Evolutionary conservation across 208 protist genomes (phyloP).

Genomic region (Strigomonas galati): DNA sequence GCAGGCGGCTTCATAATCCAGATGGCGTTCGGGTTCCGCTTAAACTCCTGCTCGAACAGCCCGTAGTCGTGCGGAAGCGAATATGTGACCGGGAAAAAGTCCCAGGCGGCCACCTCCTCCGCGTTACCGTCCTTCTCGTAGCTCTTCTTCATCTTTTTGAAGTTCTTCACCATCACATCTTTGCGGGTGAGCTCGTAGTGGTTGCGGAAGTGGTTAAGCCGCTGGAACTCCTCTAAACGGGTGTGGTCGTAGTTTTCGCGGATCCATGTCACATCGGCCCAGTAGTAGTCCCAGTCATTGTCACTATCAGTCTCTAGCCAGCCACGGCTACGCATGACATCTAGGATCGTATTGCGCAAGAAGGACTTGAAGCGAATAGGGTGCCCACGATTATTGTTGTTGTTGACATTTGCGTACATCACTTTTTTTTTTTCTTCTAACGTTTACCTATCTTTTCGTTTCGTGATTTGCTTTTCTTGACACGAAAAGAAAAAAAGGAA

Average conservation of each 20-base stretch:
- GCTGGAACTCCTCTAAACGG: constrained; percentile 81
- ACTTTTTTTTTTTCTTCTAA: constrained; percentile 2
- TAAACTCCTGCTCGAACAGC: constrained; percentile 94
- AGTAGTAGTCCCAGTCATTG: constrained; percentile 91
- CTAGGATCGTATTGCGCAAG: constrained; percentile 88
- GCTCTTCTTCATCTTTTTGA: constrained; percentile 90
- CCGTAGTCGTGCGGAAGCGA: constrained; percentile 94
- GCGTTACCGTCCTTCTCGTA: constrained; percentile 82
- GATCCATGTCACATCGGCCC: constrained; percentile 93
- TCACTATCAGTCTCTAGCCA: constrained; percentile 93
- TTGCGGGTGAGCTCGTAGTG: constrained; percentile 97
- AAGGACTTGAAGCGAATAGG: constrained; percentile 84
- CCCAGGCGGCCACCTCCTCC: constrained; percentile 84
- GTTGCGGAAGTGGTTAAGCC: constrained; percentile 96
- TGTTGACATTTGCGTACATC: not conserved
- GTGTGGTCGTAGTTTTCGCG: constrained; percentile 90
- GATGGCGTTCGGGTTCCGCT: constrained; percentile 76
- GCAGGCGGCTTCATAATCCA: constrained; percentile 98
- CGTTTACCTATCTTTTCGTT: not conserved
- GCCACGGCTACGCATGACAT: constrained; percentile 89
- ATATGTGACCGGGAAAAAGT: constrained; percentile 95
- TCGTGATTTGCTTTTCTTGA: not conserved
- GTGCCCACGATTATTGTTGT: constrained; percentile 27
- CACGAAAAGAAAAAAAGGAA: not conserved
- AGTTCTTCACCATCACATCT: constrained; percentile 95